Percentiles rank a stretch among this genome's conserved stretches.
Conservation (phyloP, 1,284 basidiomycete species). For the Mycosarcoma mackinlayi region DNA sequence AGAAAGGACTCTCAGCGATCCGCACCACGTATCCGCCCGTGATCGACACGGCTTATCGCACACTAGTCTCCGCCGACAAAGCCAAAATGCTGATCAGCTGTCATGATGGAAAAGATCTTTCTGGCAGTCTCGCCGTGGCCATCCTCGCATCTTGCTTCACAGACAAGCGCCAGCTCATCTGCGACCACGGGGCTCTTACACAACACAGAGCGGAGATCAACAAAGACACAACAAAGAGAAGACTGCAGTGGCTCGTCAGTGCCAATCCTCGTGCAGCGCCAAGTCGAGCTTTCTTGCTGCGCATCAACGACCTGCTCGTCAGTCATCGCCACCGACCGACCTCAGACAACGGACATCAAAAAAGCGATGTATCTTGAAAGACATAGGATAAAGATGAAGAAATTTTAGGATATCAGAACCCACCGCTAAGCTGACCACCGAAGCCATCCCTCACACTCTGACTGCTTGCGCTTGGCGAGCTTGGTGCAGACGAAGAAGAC, state of each 20-base stretch:
- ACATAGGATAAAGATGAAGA: background rate
- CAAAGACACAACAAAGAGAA: constrained; percentile 76
- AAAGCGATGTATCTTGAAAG: background rate
- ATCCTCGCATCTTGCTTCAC: constrained; percentile 59
- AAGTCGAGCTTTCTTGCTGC: constrained; percentile 78
- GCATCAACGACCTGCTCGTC: constrained; percentile 81
- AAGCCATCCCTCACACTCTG: constrained; percentile 73
- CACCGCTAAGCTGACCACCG: constrained; percentile 50
- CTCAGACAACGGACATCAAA: background rate
- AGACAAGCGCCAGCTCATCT: constrained; percentile 47
- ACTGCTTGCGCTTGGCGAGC: constrained; percentile 36
- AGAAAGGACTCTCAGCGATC: constrained; percentile 45
- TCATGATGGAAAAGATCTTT: constrained; percentile 37
- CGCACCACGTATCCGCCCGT: constrained; percentile 29
- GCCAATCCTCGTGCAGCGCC: constrained; percentile 80
- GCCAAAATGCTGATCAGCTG: constrained; percentile 35
- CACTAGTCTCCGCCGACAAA: constrained; percentile 2
- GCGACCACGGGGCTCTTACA: background rate
- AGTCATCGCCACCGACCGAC: constrained; percentile 74
- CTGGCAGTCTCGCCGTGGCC: constrained; percentile 38
- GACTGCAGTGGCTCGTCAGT: constrained; percentile 83
- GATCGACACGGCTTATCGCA: constrained; percentile 26
- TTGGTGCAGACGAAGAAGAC: constrained; percentile 17
- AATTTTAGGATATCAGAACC: constrained; percentile 4
- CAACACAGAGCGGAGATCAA: constrained; percentile 14